Percentiles rank a stretch among this genome's conserved stretches.
Evolutionary conservation across 1,284 basidiomycete genomes (phyloP).

Genomic region (Cutaneotrichosporon sp.): DNA sequence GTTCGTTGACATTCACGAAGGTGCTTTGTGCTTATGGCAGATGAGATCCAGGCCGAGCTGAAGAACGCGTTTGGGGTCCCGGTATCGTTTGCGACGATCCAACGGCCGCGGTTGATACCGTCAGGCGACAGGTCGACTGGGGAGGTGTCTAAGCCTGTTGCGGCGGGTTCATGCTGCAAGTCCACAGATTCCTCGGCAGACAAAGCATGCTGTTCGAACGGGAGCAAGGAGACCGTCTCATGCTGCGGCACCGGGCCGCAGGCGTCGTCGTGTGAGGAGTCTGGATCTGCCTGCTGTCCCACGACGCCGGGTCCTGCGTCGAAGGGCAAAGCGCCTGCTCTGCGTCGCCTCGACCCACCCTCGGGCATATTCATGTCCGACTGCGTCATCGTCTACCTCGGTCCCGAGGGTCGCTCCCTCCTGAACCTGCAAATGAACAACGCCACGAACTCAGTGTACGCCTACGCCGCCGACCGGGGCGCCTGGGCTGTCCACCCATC

Average conservation of each 20-base stretch:
- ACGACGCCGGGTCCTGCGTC: conserved; percentile 62
- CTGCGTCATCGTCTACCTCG: conserved; percentile 68
- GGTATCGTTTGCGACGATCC: conserved; percentile 33
- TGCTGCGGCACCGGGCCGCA: background rate
- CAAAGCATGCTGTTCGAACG: too few relatives aligned
- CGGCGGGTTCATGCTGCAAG: background rate
- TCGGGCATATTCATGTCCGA: conserved; percentile 38
- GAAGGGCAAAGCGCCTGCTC: conserved; percentile 31
- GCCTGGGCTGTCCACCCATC: conserved; percentile 59
- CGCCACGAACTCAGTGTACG: conserved; percentile 50
- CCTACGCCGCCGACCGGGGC: conserved; percentile 59
- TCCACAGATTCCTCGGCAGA: too few relatives aligned
- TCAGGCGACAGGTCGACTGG: background rate
- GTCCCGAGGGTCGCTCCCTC: conserved; percentile 71
- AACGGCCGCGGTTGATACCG: conserved; percentile 15
- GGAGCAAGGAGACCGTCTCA: too few relatives aligned
- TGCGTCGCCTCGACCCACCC: conserved; percentile 40
- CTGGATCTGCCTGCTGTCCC: background rate
- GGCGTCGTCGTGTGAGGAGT: background rate
- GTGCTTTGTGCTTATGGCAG: too few relatives aligned
- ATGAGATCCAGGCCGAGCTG: conserved; percentile 27
- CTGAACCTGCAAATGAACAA: conserved; percentile 85
- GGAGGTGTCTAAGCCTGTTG: background rate
- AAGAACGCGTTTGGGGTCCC: conserved; percentile 9
- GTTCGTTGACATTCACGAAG: too few relatives aligned